These are phyloP conservation scores for Discostella pseudostelligera DNA, from an alignment of 108 stramenopile species.

Conservation along the genomic window DNA sequence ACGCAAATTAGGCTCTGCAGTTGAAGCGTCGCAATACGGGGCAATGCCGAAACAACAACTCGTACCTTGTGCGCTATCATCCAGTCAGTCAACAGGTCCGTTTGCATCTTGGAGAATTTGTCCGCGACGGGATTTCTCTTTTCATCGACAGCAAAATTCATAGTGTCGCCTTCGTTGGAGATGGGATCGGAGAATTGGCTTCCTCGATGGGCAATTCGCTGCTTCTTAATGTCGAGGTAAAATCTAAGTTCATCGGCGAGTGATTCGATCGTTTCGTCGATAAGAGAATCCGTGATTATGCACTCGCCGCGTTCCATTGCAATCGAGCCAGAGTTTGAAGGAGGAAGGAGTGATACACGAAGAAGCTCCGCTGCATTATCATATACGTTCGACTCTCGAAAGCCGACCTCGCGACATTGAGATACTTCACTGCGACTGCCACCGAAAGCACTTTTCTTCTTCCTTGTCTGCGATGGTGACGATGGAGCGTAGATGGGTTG, in stretches of 20 bases:
- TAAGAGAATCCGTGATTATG: conserved; percentile 38
- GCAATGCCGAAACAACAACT: not conserved
- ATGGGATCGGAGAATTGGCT: not conserved
- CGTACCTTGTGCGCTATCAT: conserved; percentile 58
- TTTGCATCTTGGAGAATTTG: conserved; percentile 68
- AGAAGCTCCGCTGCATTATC: conserved; percentile 26
- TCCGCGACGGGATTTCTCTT: conserved; percentile 26
- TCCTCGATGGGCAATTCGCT: conserved; percentile 11
- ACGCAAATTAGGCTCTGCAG: not conserved
- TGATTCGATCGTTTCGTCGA: conserved; percentile 45
- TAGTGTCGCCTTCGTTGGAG: not conserved
- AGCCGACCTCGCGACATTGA: not conserved
- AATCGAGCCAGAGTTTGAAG: not conserved
- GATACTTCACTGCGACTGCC: not conserved
- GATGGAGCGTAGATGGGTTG: not conserved
- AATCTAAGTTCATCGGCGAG: conserved; percentile 31
- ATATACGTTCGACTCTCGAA: conserved; percentile 3
- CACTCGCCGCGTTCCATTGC: conserved; percentile 31
- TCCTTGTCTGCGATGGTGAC: conserved; percentile 5
- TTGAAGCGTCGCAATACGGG: not conserved
- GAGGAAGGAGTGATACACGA: conserved; percentile 19
- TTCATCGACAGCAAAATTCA: conserved; percentile 1
- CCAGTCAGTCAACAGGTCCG: conserved; percentile 62
- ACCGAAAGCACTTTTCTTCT: not conserved
- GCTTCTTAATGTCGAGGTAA: conserved; percentile 32